Conservation (phyloP, 2,329 filamentous ascomycete genomes). For the Pseudogymnoascus sp. region DNA sequence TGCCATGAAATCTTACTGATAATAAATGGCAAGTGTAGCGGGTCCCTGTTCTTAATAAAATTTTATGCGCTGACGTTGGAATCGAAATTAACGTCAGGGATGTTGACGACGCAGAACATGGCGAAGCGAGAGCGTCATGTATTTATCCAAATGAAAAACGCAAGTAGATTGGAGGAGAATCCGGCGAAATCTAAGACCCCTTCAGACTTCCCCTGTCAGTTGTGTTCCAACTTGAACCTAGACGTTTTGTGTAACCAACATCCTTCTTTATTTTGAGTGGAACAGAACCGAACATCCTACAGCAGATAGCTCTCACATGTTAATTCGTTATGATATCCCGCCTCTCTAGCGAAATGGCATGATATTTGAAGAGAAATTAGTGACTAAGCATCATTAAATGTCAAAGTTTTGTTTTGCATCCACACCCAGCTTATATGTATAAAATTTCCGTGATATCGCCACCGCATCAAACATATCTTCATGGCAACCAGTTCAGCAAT, state of each 20-base stretch:
- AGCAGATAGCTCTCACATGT: not conserved
- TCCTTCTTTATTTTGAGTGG: not conserved
- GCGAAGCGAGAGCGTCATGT: not conserved
- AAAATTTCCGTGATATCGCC: constrained; percentile 17
- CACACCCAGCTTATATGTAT: not conserved
- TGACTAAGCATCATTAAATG: not conserved
- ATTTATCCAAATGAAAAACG: not conserved
- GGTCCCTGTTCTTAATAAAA: not conserved
- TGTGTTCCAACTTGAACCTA: not conserved
- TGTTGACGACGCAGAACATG: not conserved
- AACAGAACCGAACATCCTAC: not conserved
- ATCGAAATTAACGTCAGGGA: not conserved
- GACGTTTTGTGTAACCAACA: not conserved
- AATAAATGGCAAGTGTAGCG: not conserved
- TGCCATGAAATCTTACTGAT: not conserved
- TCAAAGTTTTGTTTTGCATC: not conserved
- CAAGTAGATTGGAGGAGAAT: not conserved
- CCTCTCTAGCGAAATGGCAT: not conserved
- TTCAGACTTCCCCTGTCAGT: not conserved
- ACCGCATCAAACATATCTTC: not conserved
- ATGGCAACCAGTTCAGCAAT: constrained; percentile 38
- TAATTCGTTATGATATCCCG: not conserved
- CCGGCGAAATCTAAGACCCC: not conserved
- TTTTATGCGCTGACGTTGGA: not conserved
- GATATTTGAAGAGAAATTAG: not conserved